A percentile compares a stretch with the other conserved stretches of the same genome.
phyloP scores from a whole-genome alignment of 2,329 filamentous ascomycete species.

The Epichloe typhina region DNA sequence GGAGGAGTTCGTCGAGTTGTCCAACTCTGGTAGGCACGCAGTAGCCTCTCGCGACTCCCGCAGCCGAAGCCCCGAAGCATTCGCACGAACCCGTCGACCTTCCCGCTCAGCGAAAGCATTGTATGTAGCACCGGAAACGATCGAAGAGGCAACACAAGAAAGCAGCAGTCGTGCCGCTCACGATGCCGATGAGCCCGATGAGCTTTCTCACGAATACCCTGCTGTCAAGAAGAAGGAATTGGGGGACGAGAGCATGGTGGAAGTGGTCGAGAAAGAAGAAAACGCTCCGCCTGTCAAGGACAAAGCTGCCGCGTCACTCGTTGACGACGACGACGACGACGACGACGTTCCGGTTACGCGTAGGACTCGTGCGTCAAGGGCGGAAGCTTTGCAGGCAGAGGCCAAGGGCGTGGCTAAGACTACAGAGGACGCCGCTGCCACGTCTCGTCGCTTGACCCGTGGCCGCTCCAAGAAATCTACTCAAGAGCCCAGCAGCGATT shows the following conservation, averaged over 20 bases:
- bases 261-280: constrained; percentile 11
- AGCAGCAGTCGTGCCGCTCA: constrained; percentile 23
- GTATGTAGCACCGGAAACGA: constrained; percentile 33
- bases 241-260: constrained; percentile 17
- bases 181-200: constrained; percentile 24
- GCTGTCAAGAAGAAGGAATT: constrained; percentile 17
- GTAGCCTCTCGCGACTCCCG: constrained; percentile 34
- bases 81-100: constrained; percentile 27
- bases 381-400: constrained; percentile 18
- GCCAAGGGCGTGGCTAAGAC: constrained; percentile 14
- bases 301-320: constrained; percentile 10
- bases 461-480: constrained; percentile 30
- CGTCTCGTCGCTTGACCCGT: constrained; percentile 33
- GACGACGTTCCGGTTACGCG: constrained; percentile 36
- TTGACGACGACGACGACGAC: constrained; percentile 26
- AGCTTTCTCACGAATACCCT: constrained; percentile 22
- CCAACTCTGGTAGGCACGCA: constrained; percentile 47
- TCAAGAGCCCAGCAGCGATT: constrained; percentile 46
- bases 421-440: constrained; percentile 18
- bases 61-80: constrained; percentile 43
- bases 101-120: constrained; percentile 39
- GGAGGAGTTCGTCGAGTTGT: constrained; percentile 43
- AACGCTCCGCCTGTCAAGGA: constrained; percentile 15
- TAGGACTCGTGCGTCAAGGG: constrained; percentile 28
- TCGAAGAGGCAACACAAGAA: constrained; percentile 42